Evolutionary conservation across 1,284 basidiomycete species (phyloP).

Genomic region (Blastosporella zonata): DNA sequence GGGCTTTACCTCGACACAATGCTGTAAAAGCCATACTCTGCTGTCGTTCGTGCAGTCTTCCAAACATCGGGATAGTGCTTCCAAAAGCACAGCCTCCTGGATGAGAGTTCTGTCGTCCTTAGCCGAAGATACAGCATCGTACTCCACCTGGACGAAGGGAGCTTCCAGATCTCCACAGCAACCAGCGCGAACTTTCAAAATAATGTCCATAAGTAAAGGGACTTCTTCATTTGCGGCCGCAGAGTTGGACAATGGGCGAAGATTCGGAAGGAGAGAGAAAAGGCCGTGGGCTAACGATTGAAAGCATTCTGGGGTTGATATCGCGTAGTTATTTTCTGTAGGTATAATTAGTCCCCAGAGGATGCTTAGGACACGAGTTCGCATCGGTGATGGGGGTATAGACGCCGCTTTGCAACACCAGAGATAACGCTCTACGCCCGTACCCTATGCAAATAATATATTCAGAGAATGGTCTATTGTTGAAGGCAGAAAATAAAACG

Average conservation of each 20-base stretch:
- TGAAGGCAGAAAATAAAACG: constrained; percentile 2
- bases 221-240: constrained; percentile 27
- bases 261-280: constrained; percentile 43
- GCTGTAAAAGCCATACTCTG: constrained; percentile 35
- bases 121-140: constrained; percentile 29
- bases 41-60: constrained; percentile 32
- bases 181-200: constrained; percentile 34
- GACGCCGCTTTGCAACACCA: constrained; percentile 66
- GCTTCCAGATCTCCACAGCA: constrained; percentile 39
- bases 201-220: constrained; percentile 32
- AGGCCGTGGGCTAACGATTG: constrained; percentile 52
- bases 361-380: constrained; percentile 46
- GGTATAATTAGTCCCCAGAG: constrained; percentile 50
- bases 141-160: constrained; percentile 36
- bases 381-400: constrained; percentile 35
- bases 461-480: neutral
- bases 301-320: constrained; percentile 45
- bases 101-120: constrained; percentile 27
- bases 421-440: constrained; percentile 51
- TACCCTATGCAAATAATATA: constrained; percentile 32
- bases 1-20: constrained; percentile 30
- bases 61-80: constrained; percentile 36
- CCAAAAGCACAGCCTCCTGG: constrained; percentile 35
- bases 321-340: constrained; percentile 39
- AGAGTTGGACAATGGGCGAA: constrained; percentile 25